Conservation (phyloP, 1,139 yeast genomes). For the Blastobotrys arbuscula region DNA sequence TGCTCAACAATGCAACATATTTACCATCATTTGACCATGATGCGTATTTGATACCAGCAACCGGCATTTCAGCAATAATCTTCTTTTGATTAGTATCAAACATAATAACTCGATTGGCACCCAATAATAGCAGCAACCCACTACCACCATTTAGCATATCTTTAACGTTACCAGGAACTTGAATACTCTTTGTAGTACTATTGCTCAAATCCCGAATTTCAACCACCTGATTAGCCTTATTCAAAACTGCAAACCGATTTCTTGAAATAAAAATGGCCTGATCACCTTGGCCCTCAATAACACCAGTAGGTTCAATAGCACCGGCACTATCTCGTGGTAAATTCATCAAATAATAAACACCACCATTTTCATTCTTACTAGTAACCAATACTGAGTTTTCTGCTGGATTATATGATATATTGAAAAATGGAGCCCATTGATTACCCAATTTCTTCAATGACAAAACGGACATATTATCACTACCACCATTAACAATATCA, state of each 20-base stretch:
- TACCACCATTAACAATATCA: conserved; percentile 52
- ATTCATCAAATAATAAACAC: conserved; percentile 65
- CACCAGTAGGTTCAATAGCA: conserved; percentile 81
- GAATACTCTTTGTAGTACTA: conserved; percentile 72
- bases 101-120: conserved; percentile 64
- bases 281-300: conserved; percentile 75
- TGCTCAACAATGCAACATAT: conserved; percentile 80
- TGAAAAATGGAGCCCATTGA: conserved; percentile 80
- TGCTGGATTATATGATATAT: conserved; percentile 85
- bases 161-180: conserved; percentile 62
- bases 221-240: conserved; percentile 56
- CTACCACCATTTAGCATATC: conserved; percentile 80
- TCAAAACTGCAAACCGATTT: conserved; percentile 83
- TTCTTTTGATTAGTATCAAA: conserved; percentile 93
- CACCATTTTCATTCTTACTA: conserved; percentile 59
- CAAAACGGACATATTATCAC: conserved; percentile 67
- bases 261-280: conserved; percentile 90
- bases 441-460: conserved; percentile 80
- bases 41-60: conserved; percentile 73
- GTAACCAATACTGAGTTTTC: conserved; percentile 84
- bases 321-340: conserved; percentile 88
- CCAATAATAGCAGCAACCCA: conserved; percentile 74
- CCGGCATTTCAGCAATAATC: conserved; percentile 62
- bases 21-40: conserved; percentile 88
- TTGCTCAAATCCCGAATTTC: conserved; percentile 82